A percentile compares a stretch with the other conserved stretches of the same genome.
These are phyloP conservation scores for Corymbia maculata DNA, from an alignment of 345 rosid genomes.

Conservation along the genomic window DNA sequence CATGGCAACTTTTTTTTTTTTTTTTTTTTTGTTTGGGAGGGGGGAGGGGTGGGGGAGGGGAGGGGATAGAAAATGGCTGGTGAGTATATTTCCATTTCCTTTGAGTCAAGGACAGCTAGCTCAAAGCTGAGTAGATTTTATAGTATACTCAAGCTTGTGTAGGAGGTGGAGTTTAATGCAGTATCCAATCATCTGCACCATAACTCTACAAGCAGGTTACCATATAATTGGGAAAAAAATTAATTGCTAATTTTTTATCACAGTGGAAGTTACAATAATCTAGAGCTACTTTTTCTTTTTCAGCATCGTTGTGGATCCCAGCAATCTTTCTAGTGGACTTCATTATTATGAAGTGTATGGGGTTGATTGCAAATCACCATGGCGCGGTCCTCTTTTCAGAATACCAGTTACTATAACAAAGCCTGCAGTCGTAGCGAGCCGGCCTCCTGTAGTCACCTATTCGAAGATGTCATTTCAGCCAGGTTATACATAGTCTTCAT, in stretches of 20 bases:
- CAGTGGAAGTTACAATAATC: background rate
- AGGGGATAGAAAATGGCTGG: background rate
- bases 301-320: slow-evolving; percentile 94
- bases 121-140: background rate
- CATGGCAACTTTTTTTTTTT: background rate
- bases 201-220: background rate
- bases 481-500: slow-evolving; percentile 28
- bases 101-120: background rate
- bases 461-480: slow-evolving; percentile 73
- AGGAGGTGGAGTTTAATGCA: background rate
- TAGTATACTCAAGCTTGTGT: background rate
- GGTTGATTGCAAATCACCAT: slow-evolving; percentile 87
- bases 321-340: slow-evolving; percentile 68
- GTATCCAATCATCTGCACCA: background rate
- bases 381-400: slow-evolving; percentile 92
- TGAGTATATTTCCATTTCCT: background rate
- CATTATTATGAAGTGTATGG: slow-evolving; percentile 91
- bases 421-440: slow-evolving; percentile 48
- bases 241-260: background rate
- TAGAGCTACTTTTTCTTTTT: slow-evolving; percentile 3
- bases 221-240: background rate
- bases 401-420: slow-evolving; percentile 80
- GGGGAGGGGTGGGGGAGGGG: too few species aligned
- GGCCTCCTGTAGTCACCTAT: slow-evolving; percentile 67
- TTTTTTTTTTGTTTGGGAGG: background rate